Base-by-base conservation (phyloP, 2,329 filamentous ascomycete genomes). In the Lasiodiplodia gonubiensis region DNA sequence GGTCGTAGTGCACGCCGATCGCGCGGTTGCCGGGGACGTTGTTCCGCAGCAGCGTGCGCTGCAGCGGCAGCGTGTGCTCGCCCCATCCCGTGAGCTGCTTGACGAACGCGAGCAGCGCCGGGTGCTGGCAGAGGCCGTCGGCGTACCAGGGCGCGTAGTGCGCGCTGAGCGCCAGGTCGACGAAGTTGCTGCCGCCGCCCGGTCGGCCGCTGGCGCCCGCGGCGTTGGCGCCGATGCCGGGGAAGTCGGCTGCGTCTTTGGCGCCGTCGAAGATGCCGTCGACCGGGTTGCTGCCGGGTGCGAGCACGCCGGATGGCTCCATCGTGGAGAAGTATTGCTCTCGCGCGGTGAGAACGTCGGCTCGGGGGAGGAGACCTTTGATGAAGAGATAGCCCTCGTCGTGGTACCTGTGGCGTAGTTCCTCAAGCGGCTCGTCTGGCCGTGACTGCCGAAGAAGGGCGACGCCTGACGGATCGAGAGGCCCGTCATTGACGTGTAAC, bases 1-100 rank as follows among this genome's bases (percentile, higher is more conserved):
- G 85, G 71, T 88, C 86, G 70, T 88, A 88, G 68, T 88, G 86
- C 3, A 88, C 86, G 0, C 86, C 86, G 68, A 87, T 88, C 0
- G 86, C 85, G 69, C 85, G 84, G 60, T 84, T 86, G 0, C 81
- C 81, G 0, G 86, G 86, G 0, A 83, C 84, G 70, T 87, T 88
- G 69, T 88, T 88, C 51, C 86, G 77, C 64, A 88, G 72, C 12
- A 88, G 72, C 0, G 84, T 86, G 30, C 86, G 77, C 7, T 80
- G 75, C 2, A 86, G 76, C 7, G 72, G 77, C 2, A 86, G 73
- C 0, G 83, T 85, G 48, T 82, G 72, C 0, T 83, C 79, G 0
- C 80, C 83, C 86, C 86, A 89, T 1, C 83, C 84, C 0, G 83
- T 86, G 57, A 88, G 80, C 4, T 75, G 74, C 0, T 83, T 79